These are phyloP conservation scores for Yamadazyma mexicana DNA, from an alignment of 1,139 yeast genomes.

Conservation along the genomic window DNA sequence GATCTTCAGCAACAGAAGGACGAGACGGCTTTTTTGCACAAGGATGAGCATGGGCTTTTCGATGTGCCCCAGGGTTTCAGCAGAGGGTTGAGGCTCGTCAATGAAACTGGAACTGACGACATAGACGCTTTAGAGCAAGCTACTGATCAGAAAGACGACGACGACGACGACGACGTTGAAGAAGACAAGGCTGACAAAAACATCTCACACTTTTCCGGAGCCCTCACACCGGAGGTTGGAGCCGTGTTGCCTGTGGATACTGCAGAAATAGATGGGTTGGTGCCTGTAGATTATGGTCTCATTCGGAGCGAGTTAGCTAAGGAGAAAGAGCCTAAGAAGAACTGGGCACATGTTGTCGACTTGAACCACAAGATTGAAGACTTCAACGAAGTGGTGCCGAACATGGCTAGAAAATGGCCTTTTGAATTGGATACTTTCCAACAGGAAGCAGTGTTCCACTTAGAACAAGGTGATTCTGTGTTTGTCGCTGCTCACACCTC, in stretches of 20 bases:
- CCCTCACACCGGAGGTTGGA: background rate
- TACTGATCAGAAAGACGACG: background rate
- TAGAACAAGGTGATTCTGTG: constrained; percentile 96
- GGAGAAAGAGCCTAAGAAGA: constrained; percentile 44
- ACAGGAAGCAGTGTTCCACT: constrained; percentile 93
- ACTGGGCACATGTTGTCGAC: constrained; percentile 97
- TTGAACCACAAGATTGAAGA: constrained; percentile 79
- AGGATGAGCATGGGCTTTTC: constrained; percentile 72
- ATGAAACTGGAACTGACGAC: constrained; percentile 15
- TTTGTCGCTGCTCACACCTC: constrained; percentile 98
- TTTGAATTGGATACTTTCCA: constrained; percentile 93
- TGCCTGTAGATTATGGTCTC: constrained; percentile 59
- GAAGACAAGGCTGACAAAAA: too few relatives aligned
- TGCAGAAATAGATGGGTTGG: constrained; percentile 66
- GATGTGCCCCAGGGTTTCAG: constrained; percentile 81
- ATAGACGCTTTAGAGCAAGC: constrained; percentile 12
- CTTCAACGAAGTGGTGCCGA: constrained; percentile 84
- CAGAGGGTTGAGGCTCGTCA: constrained; percentile 56
- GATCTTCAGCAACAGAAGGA: constrained; percentile 27
- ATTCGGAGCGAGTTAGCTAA: constrained; percentile 27
- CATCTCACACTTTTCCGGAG: too few relatives aligned
- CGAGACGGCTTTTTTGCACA: constrained; percentile 51
- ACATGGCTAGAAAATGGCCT: constrained; percentile 92
- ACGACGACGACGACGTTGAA: too few relatives aligned
- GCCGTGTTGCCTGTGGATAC: constrained; percentile 28